These are phyloP conservation scores for Gleditsia sinensis DNA, from an alignment of 306 rosid species.

Conservation along the genomic window DNA sequence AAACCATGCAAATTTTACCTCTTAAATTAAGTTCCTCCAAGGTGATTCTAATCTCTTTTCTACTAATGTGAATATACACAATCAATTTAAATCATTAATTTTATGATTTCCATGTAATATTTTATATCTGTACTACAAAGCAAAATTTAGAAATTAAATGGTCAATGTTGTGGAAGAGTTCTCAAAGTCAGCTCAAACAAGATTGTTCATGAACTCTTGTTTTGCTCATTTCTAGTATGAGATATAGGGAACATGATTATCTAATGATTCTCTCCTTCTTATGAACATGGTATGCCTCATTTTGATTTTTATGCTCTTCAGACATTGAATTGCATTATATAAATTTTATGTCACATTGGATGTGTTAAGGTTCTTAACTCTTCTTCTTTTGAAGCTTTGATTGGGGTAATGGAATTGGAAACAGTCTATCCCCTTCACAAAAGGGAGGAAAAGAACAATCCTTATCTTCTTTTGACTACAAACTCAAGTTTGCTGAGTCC, in stretches of 20 bases:
- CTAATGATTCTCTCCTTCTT: conserved; percentile 74
- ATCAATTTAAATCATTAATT: not conserved
- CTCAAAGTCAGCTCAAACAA: conserved; percentile 57
- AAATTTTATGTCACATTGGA: conserved; percentile 9
- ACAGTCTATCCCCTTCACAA: too few species aligned
- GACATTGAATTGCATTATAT: not conserved
- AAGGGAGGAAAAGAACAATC: too few species aligned
- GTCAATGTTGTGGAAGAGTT: conserved; percentile 58
- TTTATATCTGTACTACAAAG: conserved; percentile 21
- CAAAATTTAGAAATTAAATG: conserved; percentile 88
- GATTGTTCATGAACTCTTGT: conserved; percentile 85
- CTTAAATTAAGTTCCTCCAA: conserved; percentile 84
- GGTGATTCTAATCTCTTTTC: conserved; percentile 52
- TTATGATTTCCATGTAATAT: conserved; percentile 8
- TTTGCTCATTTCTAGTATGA: conserved; percentile 96
- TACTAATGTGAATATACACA: not conserved
- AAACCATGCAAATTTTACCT: conserved; percentile 73
- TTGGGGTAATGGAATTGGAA: too few species aligned
- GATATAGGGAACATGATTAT: conserved; percentile 89
- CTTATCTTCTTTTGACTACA: too few species aligned
- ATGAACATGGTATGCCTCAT: conserved; percentile 57
- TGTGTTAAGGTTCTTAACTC: not conserved
- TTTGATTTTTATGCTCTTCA: not conserved
- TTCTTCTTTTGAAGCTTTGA: too few species aligned
- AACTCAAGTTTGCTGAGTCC: too few species aligned